Conservation (phyloP, 2,329 filamentous ascomycete species). For the Monascus ruber region DNA sequence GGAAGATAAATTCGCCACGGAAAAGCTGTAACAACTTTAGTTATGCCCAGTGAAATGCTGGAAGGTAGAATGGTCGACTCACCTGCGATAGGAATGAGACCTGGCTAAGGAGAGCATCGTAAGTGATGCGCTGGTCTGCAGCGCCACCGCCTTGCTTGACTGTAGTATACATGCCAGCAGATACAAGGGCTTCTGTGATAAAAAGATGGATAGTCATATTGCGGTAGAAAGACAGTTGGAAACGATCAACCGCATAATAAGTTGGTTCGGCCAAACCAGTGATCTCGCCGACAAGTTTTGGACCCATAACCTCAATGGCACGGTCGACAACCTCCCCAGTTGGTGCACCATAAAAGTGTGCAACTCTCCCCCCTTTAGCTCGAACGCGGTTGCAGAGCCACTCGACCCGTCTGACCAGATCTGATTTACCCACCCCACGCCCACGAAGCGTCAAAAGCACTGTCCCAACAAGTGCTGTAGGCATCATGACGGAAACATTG, state of each 20-base stretch:
- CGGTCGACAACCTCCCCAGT: slow-evolving; percentile 76
- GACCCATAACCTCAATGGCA: slow-evolving; percentile 81
- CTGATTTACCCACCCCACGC: slow-evolving; percentile 76
- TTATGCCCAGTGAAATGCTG: not conserved
- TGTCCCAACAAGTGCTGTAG: slow-evolving; percentile 88
- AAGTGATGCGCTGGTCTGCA: slow-evolving; percentile 65
- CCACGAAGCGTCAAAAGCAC: slow-evolving; percentile 84
- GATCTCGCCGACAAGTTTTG: slow-evolving; percentile 71
- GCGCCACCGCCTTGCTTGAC: slow-evolving; percentile 88
- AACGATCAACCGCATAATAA: slow-evolving; percentile 87
- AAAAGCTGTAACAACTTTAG: slow-evolving; percentile 51
- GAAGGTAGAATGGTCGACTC: slow-evolving; percentile 5
- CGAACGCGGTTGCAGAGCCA: slow-evolving; percentile 78
- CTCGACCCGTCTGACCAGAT: slow-evolving; percentile 74
- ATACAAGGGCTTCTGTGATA: slow-evolving; percentile 83
- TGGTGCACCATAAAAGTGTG: slow-evolving; percentile 75
- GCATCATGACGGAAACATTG: slow-evolving; percentile 93
- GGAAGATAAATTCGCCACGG: slow-evolving; percentile 93
- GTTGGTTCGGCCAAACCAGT: slow-evolving; percentile 78
- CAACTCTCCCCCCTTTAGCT: slow-evolving; percentile 80
- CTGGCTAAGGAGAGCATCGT: slow-evolving; percentile 61
- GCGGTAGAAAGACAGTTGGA: slow-evolving; percentile 94
- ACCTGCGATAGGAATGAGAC: slow-evolving; percentile 73
- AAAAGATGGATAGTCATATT: slow-evolving; percentile 99
- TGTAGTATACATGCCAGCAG: slow-evolving; percentile 76